phyloP scores from a whole-genome alignment of 768 basidiomycete genomes.

The Psilocybe cyanescens region DNA sequence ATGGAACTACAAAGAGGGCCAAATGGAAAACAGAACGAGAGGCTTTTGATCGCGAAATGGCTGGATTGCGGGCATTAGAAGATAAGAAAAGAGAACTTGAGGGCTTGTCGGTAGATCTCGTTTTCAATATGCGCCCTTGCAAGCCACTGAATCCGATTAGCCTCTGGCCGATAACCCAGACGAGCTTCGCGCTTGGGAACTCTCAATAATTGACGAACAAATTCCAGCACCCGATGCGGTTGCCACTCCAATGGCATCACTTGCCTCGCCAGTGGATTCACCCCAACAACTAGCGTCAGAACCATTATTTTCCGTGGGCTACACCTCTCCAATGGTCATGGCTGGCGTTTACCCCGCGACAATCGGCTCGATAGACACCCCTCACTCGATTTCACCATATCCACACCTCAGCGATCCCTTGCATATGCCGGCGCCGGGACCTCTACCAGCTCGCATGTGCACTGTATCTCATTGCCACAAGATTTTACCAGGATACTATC shows the following conservation, averaged over 20 bases:
- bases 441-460: constrained; percentile 50
- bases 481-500: constrained; percentile 49
- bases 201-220: constrained; percentile 36
- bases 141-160: constrained; percentile 20
- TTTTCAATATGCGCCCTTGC: constrained; percentile 1
- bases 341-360: constrained; percentile 9
- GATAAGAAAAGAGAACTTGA: constrained; percentile 35
- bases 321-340: constrained; percentile 1
- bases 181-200: constrained; percentile 39
- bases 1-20: constrained; percentile 57
- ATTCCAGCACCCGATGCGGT: constrained; percentile 20
- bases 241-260: not conserved
- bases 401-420: constrained; percentile 9
- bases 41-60: constrained; percentile 43
- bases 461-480: constrained; percentile 62
- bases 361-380: constrained; percentile 10
- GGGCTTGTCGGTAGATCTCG: constrained; percentile 40
- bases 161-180: constrained; percentile 38
- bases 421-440: not conserved
- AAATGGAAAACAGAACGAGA: constrained; percentile 55
- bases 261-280: not conserved
- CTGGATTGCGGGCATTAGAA: constrained; percentile 38
- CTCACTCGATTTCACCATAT: constrained; percentile 13
- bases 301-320: not conserved
- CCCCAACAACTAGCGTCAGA: not conserved